Evolutionary conservation across 2,329 filamentous ascomycete species (phyloP), one percentile per base, ranked within the genome.

Genomic region (Fusarium succisae): DNA sequence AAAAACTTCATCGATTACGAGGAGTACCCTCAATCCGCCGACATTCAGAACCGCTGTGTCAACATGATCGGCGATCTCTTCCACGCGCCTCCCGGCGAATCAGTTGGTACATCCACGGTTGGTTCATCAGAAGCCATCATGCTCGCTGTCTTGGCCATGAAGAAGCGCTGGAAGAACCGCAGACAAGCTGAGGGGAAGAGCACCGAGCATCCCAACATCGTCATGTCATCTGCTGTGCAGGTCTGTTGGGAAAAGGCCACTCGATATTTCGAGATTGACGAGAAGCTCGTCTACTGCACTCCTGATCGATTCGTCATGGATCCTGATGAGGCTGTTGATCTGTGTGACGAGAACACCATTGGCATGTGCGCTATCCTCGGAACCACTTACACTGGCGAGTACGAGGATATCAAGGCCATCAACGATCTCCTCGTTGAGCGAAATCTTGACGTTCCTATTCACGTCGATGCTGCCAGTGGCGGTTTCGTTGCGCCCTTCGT

Each of bases 1-100:
- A 98, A 98, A 84, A 98, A 98, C 88, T 98, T 98, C 82, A 95
- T 95, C 83, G 93, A 95, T 81, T 95, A 95, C 81, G 93, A 95
- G 81, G 93, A 95, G 82, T 95, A 95, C 79, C 93, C 93, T 2
- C 92, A 94, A 80, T 91, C 91, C 1, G 93, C 93, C 61, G 93
- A 95, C 75, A 94, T 95, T 81, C 95, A 98, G 84, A 97, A 96
- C 87, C 93, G 96, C 77, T 97, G 95, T 80, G 93, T 95, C 72
- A 93, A 91, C 83, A 95, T 95, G 93, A 98, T 98, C 76, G 95
- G 93, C 47, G 90, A 93, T 69, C 89, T 98, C 50, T 98, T 97
- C 90, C 90, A 98, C 82, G 92, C 93, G 15, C 94, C 94, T 1
- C 83, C 88, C 7, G 86, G 88, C 35, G 90, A 91, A 69, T 91